phyloP scores from a whole-genome alignment of 2,329 filamentous ascomycete species.

The Chrysosporium keratinophilum region DNA sequence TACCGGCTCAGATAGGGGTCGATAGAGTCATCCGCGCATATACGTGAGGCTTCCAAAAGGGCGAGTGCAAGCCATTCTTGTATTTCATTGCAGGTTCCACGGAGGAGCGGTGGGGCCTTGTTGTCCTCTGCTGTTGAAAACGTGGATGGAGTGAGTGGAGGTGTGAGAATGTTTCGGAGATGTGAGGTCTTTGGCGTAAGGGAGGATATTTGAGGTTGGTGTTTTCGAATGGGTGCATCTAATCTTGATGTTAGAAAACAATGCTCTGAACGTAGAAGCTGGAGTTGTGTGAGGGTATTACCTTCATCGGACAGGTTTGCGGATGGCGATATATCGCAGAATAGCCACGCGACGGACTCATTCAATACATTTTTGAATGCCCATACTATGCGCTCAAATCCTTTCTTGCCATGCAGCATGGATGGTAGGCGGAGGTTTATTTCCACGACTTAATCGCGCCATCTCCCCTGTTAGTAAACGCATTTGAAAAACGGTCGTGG shows the following conservation, averaged over 20 bases:
- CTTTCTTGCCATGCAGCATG: slow-evolving; percentile 75
- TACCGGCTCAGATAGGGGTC: slow-evolving; percentile 39
- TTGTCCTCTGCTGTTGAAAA: slow-evolving; percentile 8
- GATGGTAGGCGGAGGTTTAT: slow-evolving; percentile 61
- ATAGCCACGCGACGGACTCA: slow-evolving; percentile 62
- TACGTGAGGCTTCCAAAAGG: slow-evolving; percentile 34
- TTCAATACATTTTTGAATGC: slow-evolving; percentile 69
- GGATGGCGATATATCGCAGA: slow-evolving; percentile 48
- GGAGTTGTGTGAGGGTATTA: slow-evolving; percentile 24
- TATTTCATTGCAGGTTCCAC: slow-evolving; percentile 50
- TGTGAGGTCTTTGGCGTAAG: slow-evolving; percentile 21
- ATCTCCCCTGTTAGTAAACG: neutral
- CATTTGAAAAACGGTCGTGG: neutral
- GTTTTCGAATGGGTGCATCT: slow-evolving; percentile 29
- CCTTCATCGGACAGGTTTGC: slow-evolving; percentile 30
- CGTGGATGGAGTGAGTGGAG: slow-evolving; percentile 26
- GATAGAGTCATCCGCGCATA: slow-evolving; percentile 29
- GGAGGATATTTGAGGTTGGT: slow-evolving; percentile 30
- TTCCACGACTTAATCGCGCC: slow-evolving; percentile 52
- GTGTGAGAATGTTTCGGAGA: slow-evolving; percentile 24
- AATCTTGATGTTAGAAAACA: slow-evolving; percentile 16
- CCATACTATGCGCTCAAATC: slow-evolving; percentile 66
- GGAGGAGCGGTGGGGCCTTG: slow-evolving; percentile 38
- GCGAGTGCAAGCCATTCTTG: slow-evolving; percentile 55
- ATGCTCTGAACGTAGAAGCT: neutral